Base-by-base conservation (phyloP, 805 yeast genomes). In the Wickerhamomyces strasburgensis region DNA sequence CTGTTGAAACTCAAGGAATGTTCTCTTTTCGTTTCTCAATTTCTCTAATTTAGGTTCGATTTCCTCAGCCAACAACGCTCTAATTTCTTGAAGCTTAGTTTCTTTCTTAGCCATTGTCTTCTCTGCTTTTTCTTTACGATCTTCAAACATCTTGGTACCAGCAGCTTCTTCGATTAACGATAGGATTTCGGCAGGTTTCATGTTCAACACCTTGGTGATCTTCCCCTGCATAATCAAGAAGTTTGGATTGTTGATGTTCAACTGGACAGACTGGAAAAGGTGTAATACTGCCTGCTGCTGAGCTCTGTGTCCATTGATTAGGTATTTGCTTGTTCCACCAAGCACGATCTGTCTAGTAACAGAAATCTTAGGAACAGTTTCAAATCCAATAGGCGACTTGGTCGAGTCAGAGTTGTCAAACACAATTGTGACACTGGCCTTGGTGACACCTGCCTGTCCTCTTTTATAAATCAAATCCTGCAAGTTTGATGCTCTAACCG, bases 181-280 rank as follows among this genome's bases (percentile, higher is more conserved):
- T 45, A 93, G 62, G 29, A 90, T 84, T 59, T 93, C 98, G 2
- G 77, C 67, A 1, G 98, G 95, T 51, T 85, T 87, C 98, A 93
- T 93, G 59, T 93, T 93, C 52, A 93, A 71, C 46, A 93, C 97
- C 59, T 93, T 90, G 24, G 98, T 94, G 63, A 94, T 93, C 57
- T 88, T 86, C 42, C 99, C 99, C 63, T 93, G 99, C 98, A 94
- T 93, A 54, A 93, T 93, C 50, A 93, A 71, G 62, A 93, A 93
- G 58, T 93, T 93, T 23, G 99, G 98, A 56, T 90, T 93, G 60
- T 93, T 93, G 59, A 93, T 90, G 56, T 93, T 93, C 44, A 93
- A 72, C 62, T 93, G 98, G 16, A 94, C 96, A 14, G 94, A 82
- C 59, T 90, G 98, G 58, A 94, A 89, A 35, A 94, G 63, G 50